Base-by-base conservation (phyloP, 2,329 filamentous ascomycete genomes). In the Colletotrichum higginsianum region DNA sequence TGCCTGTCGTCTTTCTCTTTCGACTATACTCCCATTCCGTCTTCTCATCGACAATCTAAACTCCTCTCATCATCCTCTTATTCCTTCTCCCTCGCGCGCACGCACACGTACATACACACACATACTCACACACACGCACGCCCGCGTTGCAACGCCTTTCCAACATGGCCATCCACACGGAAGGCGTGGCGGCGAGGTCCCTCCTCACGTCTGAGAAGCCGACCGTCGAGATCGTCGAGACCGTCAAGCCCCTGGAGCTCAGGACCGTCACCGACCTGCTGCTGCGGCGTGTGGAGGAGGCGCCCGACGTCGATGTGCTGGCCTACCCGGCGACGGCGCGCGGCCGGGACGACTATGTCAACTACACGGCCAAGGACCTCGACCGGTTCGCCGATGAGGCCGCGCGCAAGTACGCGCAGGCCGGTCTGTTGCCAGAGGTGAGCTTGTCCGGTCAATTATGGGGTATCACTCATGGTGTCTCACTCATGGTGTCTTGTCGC, bases 301-400 rank as follows among this genome's bases (percentile, higher is more conserved):
- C 67, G n/a, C 63, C 67, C 21, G 63, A 64, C 2, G 65, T 71
- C 52, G 52, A 72, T 18, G 69, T 78, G 11, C 67, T 78, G 21
- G 75, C 73, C 2, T 78, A 78, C 46, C 76, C 76, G 0, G 61
- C 60, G 15, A 75, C 74, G 0, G 68, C 75, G 5, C 65, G 68
- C 12, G 76, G 75, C 11, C 70, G 68, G 21, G 65, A 70, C 0
- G 75, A 77, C 40, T 77, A 74, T 69, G 74, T 68, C 38, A 72
- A 77, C 42, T 76, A 76, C 62, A 77, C 77, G 2, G 72, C 75
- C 15, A 75, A 70, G 35, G 69, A 77, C 16, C 72, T 78, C 1
- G 77, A 77, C 61, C 52, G 44, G 1, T 77, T 76, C 58, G 75
- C 77, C 15, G 75, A 76, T 23, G 75, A 76, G 38, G 75, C 70